Percentiles rank a stretch among this genome's conserved stretches.
Conservation (phyloP, 2,329 filamentous ascomycete genomes). For the Zasmidium angulare region DNA sequence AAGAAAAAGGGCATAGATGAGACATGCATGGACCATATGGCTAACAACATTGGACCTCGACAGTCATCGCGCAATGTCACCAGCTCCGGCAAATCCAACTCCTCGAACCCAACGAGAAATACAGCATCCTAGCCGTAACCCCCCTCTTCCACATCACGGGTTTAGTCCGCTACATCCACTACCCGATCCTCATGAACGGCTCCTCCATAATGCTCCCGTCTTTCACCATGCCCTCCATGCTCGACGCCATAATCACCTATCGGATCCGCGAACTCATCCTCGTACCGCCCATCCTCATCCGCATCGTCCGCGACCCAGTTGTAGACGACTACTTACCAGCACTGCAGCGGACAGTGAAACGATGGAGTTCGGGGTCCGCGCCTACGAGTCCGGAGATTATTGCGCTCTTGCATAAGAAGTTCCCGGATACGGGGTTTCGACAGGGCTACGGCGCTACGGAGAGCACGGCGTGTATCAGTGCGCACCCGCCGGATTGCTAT, state of each 20-base stretch:
- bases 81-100: constrained; percentile 51
- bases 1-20: too few relatives aligned
- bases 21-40: too few relatives aligned
- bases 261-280: constrained; percentile 56
- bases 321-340: constrained; percentile 56
- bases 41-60: too few relatives aligned
- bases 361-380: constrained; percentile 62
- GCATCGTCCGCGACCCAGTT: constrained; percentile 57
- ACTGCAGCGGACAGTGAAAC: constrained; percentile 44
- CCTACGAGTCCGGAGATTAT: constrained; percentile 59
- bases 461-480: constrained; percentile 62
- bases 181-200: constrained; percentile 62
- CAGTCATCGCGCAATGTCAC: constrained; percentile 61
- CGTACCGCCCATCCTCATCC: constrained; percentile 61
- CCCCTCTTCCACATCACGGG: constrained; percentile 64
- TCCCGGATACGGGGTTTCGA: constrained; percentile 61
- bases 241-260: constrained; percentile 51
- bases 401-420: constrained; percentile 53
- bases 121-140: constrained; percentile 54
- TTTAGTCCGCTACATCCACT: constrained; percentile 60
- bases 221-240: constrained; percentile 61
- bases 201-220: constrained; percentile 62
- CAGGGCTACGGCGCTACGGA: constrained; percentile 72
- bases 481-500: constrained; percentile 57
- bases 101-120: constrained; percentile 49